Evolutionary conservation across 2,329 filamentous ascomycete species (phyloP), one percentile per base, ranked within the genome.

Genomic region (Sclerotinia subarctica): DNA sequence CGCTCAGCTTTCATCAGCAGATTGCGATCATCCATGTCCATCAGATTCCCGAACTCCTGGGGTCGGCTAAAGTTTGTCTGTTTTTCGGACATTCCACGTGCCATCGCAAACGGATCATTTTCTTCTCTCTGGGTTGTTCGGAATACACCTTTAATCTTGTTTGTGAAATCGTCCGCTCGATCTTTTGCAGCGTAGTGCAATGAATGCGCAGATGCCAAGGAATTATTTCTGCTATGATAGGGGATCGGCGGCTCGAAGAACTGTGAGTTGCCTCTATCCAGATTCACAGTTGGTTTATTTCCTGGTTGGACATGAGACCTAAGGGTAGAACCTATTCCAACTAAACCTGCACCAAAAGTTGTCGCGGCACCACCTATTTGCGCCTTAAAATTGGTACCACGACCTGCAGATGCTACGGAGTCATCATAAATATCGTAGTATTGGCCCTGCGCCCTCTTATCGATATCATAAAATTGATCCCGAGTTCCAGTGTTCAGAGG

Each of bases 211-310:
- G 75, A 73, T 32, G 72, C 57, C 5, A 70, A 58, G 3, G 81
- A 80, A 57, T 78, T 79, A 56, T 76, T 79, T 44, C 80, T 79
- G 69, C 79, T 82, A 70, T 81, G 80, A 38, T 74, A 74, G 19
- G 75, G 68, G 42, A 76, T 73, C 32, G 72, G 72, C 3, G 76
- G 74, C 6, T 77, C 74, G 17, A 79, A 78, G 70, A 84, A 85
- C 71, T 86, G 85, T 11, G 85, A 85, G 71, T 83, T 84, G 8
- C 83, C 82, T 59, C 83, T 79, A 75, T 86, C 81, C 70, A 85
- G 78, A 68, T 85, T 81, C 42, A 85, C 81, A 58, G 78, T 80
- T 2, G 81, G 77, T 11, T 76, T 78, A 58, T 75, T 77, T 67
- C 78, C 69, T 46, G 72, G 66, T 38, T 69, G 69, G 19, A 76